Conservation (phyloP, 2,329 filamentous ascomycete species). For the Fusarium zealandicum region DNA sequence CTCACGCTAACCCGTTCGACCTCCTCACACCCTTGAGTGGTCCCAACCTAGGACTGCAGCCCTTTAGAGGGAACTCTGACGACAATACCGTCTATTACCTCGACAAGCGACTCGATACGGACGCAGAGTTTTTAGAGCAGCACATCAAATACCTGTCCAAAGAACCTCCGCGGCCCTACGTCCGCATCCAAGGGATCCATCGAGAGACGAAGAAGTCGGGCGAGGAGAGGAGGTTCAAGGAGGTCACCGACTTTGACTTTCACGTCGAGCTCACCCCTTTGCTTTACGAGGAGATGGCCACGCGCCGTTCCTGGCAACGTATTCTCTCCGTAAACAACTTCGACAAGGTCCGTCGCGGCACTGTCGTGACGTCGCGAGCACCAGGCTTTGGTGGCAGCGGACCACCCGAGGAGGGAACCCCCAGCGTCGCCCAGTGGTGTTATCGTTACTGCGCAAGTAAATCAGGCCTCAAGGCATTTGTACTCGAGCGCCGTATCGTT, state of each 20-base stretch:
- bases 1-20: constrained; percentile 22
- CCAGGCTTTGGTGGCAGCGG: constrained; percentile 50
- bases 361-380: constrained; percentile 60
- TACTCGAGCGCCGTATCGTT: constrained; percentile 58
- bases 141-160: constrained; percentile 54
- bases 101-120: constrained; percentile 53
- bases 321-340: constrained; percentile 63
- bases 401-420: constrained; percentile 43
- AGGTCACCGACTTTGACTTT: constrained; percentile 66
- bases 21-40: constrained; percentile 16
- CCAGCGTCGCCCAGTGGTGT: constrained; percentile 66
- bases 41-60: constrained; percentile 35
- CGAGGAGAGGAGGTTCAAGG: constrained; percentile 55
- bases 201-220: constrained; percentile 52
- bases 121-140: constrained; percentile 52
- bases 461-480: constrained; percentile 64
- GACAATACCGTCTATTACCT: constrained; percentile 53
- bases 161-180: constrained; percentile 60
- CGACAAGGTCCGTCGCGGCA: constrained; percentile 71
- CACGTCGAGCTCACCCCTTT: constrained; percentile 65
- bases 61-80: constrained; percentile 43
- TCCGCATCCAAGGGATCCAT: constrained; percentile 63
- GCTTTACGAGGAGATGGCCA: constrained; percentile 56
- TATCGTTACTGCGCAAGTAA: constrained; percentile 68
- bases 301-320: constrained; percentile 50